phyloP scores from a whole-genome alignment of 169 alveolate species.

The Cyclospora cayetanensis region DNA sequence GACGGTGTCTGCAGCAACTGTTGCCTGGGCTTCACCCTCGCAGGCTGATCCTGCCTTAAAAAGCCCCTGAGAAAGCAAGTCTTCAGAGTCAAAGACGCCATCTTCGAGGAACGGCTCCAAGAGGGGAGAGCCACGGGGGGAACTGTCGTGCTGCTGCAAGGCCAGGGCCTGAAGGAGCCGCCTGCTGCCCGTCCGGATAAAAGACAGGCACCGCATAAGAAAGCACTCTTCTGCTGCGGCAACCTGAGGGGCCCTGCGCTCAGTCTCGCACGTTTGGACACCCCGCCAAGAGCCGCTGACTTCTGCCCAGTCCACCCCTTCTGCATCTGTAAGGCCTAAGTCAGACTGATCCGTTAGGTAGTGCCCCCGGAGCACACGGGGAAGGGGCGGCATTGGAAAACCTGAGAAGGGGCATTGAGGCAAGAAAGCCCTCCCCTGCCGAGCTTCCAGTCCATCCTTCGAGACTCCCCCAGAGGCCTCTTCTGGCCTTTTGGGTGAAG shows the following conservation, averaged over 20 bases:
- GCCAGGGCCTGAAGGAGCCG: slow-evolving; percentile 29
- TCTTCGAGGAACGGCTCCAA: background rate
- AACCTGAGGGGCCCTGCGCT: slow-evolving; percentile 23
- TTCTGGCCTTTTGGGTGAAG: background rate
- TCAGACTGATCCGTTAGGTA: slow-evolving; percentile 70
- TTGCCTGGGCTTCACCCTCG: background rate
- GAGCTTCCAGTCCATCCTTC: background rate
- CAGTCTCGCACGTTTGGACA: slow-evolving; percentile 51
- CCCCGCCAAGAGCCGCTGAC: slow-evolving; percentile 30
- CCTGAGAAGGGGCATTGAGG: slow-evolving; percentile 70
- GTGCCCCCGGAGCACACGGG: slow-evolving; percentile 61
- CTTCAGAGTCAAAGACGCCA: background rate
- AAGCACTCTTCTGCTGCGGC: slow-evolving; percentile 60
- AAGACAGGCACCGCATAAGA: slow-evolving; percentile 36
- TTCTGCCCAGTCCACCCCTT: slow-evolving; percentile 59
- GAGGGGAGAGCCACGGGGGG: background rate
- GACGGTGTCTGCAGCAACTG: slow-evolving; percentile 9
- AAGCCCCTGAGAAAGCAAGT: background rate
- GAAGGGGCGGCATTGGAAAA: slow-evolving; percentile 68
- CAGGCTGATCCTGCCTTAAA: background rate
- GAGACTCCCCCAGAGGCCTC: background rate
- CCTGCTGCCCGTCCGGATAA: background rate
- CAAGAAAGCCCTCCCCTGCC: background rate
- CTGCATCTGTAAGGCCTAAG: slow-evolving; percentile 67
- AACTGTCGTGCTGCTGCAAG: background rate